Percentiles rank a stretch among this genome's conserved stretches.
These are phyloP conservation scores for Yamadazyma takamatsuzukensis DNA, from an alignment of 805 yeast species.

Conservation along the genomic window DNA sequence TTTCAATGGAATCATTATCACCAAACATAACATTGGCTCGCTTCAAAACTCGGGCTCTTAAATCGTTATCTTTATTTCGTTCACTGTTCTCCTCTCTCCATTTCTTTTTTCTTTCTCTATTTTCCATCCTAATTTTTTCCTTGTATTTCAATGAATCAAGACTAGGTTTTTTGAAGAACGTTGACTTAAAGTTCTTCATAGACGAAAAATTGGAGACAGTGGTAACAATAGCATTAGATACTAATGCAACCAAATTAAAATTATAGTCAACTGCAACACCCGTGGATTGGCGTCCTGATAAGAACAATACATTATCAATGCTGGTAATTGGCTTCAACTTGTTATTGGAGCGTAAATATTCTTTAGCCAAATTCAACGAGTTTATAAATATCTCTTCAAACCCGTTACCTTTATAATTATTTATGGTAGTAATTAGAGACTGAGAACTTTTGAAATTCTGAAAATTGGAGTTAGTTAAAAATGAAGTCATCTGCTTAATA, in stretches of 20 bases:
- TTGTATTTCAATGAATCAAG: constrained; percentile 37
- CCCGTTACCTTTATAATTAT: constrained; percentile 9
- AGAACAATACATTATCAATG: constrained; percentile 12
- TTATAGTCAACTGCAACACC: constrained; percentile 10
- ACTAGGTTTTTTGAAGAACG: constrained; percentile 21
- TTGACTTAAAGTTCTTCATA: constrained; percentile 14
- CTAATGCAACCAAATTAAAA: constrained; percentile 8
- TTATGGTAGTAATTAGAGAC: constrained; percentile 11
- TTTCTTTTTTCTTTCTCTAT: constrained; percentile 72
- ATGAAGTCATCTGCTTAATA: constrained; percentile 12
- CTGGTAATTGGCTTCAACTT: constrained; percentile 8
- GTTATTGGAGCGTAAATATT: constrained; percentile 9
- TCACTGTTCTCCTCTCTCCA: constrained; percentile 82
- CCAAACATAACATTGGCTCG: constrained; percentile 72
- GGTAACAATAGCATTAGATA: constrained; percentile 18
- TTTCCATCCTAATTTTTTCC: constrained; percentile 61
- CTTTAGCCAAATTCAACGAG: constrained; percentile 11
- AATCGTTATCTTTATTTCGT: constrained; percentile 83
- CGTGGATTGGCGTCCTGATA: constrained; percentile 10
- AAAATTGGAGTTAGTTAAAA: constrained; percentile 12
- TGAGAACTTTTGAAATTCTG: constrained; percentile 13
- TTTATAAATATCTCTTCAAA: constrained; percentile 9
- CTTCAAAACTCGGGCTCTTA: constrained; percentile 71
- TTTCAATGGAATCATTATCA: constrained; percentile 47
- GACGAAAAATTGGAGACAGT: constrained; percentile 23